phyloP scores from a whole-genome alignment of 179 eudicot genomes.

The Monotropa hypopitys region DNA sequence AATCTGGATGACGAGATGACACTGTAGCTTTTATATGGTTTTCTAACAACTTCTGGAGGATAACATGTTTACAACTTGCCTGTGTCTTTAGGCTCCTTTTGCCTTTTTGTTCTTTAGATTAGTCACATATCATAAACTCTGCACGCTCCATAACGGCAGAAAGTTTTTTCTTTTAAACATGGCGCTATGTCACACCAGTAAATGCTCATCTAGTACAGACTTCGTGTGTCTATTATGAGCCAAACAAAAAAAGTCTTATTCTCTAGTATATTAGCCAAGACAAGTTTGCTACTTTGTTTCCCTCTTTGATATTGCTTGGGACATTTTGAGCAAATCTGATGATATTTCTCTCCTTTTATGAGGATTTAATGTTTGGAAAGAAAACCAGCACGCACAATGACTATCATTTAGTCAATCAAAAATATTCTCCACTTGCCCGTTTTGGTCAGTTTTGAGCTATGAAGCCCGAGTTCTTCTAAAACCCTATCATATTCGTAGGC shows the following conservation, averaged over 20 bases:
- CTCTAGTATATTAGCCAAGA: not conserved
- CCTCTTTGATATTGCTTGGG: not conserved
- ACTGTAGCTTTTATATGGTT: not conserved
- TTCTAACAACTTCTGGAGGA: not conserved
- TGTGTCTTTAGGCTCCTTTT: not conserved
- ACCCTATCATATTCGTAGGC: no score
- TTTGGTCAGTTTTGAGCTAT: not conserved
- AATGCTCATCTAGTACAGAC: not conserved
- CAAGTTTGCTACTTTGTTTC: not conserved
- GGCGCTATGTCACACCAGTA: not conserved
- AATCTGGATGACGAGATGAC: not conserved
- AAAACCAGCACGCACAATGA: not conserved
- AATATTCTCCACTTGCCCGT: not conserved
- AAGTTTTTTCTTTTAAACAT: no score
- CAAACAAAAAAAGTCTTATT: not conserved
- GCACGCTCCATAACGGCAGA: not conserved
- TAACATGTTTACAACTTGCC: not conserved
- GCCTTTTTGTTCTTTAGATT: not conserved
- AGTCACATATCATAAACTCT: not conserved
- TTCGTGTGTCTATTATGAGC: not conserved
- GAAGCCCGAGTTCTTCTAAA: no score
- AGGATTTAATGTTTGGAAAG: not conserved
- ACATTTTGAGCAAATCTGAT: not conserved
- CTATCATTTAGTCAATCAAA: not conserved
- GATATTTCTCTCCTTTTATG: not conserved